Evolutionary conservation across 2,329 filamentous ascomycete genomes (phyloP).

Genomic region (Aspergillus flavus): DNA sequence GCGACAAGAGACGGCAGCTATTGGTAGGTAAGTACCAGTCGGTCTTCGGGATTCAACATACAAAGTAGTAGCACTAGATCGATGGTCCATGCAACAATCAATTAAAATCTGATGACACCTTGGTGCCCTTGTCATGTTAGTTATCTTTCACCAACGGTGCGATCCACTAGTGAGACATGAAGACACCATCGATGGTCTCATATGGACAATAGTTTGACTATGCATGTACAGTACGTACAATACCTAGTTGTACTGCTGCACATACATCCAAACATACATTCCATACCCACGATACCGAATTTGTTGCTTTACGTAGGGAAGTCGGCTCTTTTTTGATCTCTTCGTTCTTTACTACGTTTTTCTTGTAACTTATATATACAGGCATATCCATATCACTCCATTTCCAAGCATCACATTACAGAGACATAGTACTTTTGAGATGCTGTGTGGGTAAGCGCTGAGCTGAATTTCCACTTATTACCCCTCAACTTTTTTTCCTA

Average conservation of each 20-base stretch:
- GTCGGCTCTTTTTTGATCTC: background rate
- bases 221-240: background rate
- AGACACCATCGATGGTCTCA: background rate
- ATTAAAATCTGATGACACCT: background rate
- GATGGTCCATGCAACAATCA: background rate
- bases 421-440: background rate
- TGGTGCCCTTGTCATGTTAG: background rate
- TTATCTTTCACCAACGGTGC: background rate
- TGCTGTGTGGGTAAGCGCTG: background rate
- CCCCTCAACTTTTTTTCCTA: background rate
- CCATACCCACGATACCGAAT: background rate
- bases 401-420: background rate
- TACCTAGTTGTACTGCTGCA: background rate
- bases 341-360: too few relatives aligned
- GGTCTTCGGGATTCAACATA: background rate
- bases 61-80: background rate
- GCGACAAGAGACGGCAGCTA: background rate
- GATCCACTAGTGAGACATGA: slow-evolving; percentile 1
- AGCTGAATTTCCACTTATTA: background rate
- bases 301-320: background rate
- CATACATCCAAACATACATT: background rate
- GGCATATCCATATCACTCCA: too few relatives aligned
- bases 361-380: background rate
- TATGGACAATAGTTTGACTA: background rate
- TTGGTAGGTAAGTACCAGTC: background rate